phyloP scores from a whole-genome alignment of 345 rosid species.

The Syzygium aromaticum region DNA sequence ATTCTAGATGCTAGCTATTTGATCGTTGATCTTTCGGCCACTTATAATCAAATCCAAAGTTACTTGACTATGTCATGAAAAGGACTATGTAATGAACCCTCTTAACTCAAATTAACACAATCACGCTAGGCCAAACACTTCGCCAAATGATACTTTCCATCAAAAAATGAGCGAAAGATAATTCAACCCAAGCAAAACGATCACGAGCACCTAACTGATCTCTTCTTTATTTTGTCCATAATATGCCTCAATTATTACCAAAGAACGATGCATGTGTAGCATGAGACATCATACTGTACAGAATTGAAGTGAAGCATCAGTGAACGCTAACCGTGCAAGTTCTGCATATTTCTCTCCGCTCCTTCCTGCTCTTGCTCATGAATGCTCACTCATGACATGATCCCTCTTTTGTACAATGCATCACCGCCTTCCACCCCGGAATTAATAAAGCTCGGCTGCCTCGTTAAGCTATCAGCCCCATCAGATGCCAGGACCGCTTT shows the following conservation, averaged over 20 bases:
- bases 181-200: neutral
- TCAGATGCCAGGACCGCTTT: constrained; percentile 26
- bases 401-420: constrained; percentile 51
- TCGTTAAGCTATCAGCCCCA: constrained; percentile 13
- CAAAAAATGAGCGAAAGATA: neutral
- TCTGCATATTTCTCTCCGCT: neutral
- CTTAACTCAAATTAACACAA: neutral
- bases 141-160: neutral
- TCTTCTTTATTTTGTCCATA: neutral
- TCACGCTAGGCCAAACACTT: neutral
- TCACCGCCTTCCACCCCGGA: constrained; percentile 71
- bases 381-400: constrained; percentile 27
- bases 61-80: neutral
- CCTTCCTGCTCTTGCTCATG: no score
- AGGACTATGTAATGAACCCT: neutral
- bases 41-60: neutral
- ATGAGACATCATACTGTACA: neutral
- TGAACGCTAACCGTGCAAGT: neutral
- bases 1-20: neutral
- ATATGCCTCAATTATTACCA: neutral
- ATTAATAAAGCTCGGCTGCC: constrained; percentile 36
- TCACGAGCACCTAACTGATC: neutral
- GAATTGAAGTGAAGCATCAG: neutral
- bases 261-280: neutral
- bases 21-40: neutral